Base-by-base conservation (phyloP, 306 rosid species). In the Trifolium dubium region DNA sequence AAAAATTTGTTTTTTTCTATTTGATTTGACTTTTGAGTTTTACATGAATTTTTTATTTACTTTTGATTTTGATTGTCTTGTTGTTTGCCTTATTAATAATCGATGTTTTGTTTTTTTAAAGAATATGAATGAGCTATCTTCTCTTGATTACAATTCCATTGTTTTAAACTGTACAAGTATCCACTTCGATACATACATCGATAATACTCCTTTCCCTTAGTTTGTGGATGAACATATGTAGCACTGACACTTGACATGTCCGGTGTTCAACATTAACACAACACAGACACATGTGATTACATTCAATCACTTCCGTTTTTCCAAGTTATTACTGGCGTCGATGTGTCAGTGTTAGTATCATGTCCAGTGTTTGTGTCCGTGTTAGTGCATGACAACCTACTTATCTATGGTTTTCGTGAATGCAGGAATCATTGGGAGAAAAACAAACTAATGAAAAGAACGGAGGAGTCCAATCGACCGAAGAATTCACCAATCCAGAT, bases 401-500 rank as follows among this genome's bases (percentile, higher is more conserved):
- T 80, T 31, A 74, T 37, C 7, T 10, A 2, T 18, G 30, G 3
- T 54, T 63, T 76, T 81, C 46, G 10, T 77, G 77, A 78, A 61
- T 77, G 2, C 74, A 82, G 97, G 90, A 80, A 68, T 51, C 79
- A 47, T 72, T 79, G 74, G 82, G 67, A 61, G 80, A 77, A 67
- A 86, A 81, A 37, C 8, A 72, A 73, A 10, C 28, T 41, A 56
- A 17, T 76, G 62, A 76, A 77, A 46, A 77, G 63, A 75, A 68
- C 76, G 73, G 73, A 77, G 77, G 14, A 73, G 51, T 28, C 30
- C 66, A 72, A 61, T 67, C 62, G 32, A 43, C 58, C 0, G 73
- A 77, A 39, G 79, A 71, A 69, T 19, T 73, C 56, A 61, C 19
- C 50, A 67, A 77, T 68, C 74, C 58, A 34, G 80, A 82, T 64